A percentile compares a stretch with the other conserved stretches of the same genome.
Conservation (phyloP, 176 grass and related monocot species). For the Eremochloa ophiuroides region DNA sequence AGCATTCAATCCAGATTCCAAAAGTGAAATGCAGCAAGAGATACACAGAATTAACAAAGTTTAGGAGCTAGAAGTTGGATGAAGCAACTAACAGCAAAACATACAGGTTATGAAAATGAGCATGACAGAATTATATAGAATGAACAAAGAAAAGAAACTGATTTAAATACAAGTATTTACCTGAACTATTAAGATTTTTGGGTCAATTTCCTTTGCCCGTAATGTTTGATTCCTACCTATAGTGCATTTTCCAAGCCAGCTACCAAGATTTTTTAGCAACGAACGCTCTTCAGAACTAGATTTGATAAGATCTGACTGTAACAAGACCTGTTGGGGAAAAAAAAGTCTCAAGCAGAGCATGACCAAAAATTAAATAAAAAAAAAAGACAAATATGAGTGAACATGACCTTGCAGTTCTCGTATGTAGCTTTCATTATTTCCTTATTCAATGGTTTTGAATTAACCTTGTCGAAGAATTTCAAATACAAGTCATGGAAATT, state of each 20-base stretch:
- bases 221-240: slow-evolving; percentile 94
- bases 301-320: slow-evolving; percentile 93
- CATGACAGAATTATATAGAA: slow-evolving; percentile 14
- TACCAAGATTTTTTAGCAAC: slow-evolving; percentile 96
- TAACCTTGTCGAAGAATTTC: slow-evolving; percentile 88
- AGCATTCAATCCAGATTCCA: neutral
- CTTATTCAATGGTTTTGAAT: slow-evolving; percentile 85
- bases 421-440: slow-evolving; percentile 95
- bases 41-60: neutral
- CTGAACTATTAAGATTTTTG: slow-evolving; percentile 87
- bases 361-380: neutral
- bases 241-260: slow-evolving; percentile 96
- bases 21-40: slow-evolving; percentile 1
- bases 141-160: neutral
- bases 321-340: slow-evolving; percentile 52
- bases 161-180: slow-evolving; percentile 32
- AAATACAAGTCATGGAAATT: slow-evolving; percentile 99
- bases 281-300: slow-evolving; percentile 98
- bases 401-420: slow-evolving; percentile 92
- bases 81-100: slow-evolving; percentile 19
- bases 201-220: slow-evolving; percentile 94
- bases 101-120: neutral
- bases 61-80: neutral
- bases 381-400: neutral
- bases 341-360: slow-evolving; percentile 5